phyloP scores from a whole-genome alignment of 352 stramenopile genomes.

The Phytophthora podocarpi region DNA sequence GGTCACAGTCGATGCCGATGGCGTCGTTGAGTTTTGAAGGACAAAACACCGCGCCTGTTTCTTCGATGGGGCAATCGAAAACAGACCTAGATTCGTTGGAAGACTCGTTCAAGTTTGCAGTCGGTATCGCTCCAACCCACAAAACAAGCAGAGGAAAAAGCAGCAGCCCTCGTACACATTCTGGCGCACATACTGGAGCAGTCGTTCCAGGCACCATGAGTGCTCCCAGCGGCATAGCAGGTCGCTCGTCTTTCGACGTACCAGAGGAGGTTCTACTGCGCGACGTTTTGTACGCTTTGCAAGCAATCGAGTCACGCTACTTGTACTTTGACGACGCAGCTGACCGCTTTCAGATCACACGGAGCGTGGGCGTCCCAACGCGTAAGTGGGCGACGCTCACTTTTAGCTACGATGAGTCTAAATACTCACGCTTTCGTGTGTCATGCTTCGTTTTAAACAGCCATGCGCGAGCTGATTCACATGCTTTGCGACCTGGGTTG shows the following conservation, averaged over 20 bases:
- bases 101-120: constrained; percentile 80
- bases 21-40: constrained; percentile 17
- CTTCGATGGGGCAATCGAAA: constrained; percentile 9
- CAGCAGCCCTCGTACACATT: constrained; percentile 22
- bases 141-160: constrained; percentile 36
- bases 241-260: constrained; percentile 61
- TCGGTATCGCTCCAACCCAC: constrained; percentile 58
- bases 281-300: constrained; percentile 91
- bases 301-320: constrained; percentile 93
- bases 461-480: constrained; percentile 84
- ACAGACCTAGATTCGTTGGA: constrained; percentile 66
- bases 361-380: constrained; percentile 73
- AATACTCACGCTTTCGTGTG: constrained; percentile 8
- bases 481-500: constrained; percentile 90
- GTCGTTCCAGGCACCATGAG: not conserved
- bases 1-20: constrained; percentile 33
- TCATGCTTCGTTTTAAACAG: constrained; percentile 33
- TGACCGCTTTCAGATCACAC: constrained; percentile 84
- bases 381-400: constrained; percentile 51
- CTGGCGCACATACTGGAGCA: constrained; percentile 1
- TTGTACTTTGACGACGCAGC: constrained; percentile 81
- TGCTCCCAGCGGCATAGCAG: constrained; percentile 1
- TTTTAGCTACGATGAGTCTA: not conserved
- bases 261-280: constrained; percentile 90
- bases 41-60: not conserved